These are phyloP conservation scores for Trametes villosa DNA, from an alignment of 768 basidiomycete genomes.

Conservation along the genomic window DNA sequence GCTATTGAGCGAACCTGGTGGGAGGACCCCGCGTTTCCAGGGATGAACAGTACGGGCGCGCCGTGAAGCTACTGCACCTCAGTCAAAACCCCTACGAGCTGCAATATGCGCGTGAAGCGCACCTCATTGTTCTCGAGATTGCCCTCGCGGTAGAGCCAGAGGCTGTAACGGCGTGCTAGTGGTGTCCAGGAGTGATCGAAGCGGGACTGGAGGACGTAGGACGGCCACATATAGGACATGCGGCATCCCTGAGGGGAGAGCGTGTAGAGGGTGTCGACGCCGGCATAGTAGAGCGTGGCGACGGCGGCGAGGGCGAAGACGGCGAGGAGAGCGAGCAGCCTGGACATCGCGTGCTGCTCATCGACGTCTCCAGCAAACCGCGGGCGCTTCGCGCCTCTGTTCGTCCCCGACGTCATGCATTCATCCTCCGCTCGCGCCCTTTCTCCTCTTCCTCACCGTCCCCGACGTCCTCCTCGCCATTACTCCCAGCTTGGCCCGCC, in stretches of 20 bases:
- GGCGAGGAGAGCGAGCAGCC: slow-evolving; percentile 18
- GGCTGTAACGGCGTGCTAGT: slow-evolving; percentile 72
- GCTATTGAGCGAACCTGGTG: slow-evolving; percentile 95
- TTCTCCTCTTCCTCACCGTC: slow-evolving; percentile 7
- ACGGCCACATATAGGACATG: slow-evolving; percentile 97
- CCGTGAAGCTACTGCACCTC: slow-evolving; percentile 46
- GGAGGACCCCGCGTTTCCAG: slow-evolving; percentile 95
- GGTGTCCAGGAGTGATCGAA: slow-evolving; percentile 75
- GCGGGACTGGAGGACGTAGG: slow-evolving; percentile 73
- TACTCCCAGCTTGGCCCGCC: background rate
- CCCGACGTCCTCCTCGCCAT: background rate
- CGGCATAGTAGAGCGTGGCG: slow-evolving; percentile 40
- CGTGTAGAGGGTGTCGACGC: slow-evolving; percentile 44
- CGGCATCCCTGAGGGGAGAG: slow-evolving; percentile 91
- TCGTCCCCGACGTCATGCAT: slow-evolving; percentile 26
- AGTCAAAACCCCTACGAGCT: slow-evolving; percentile 22
- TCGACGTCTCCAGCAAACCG: slow-evolving; percentile 31
- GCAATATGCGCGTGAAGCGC: slow-evolving; percentile 20
- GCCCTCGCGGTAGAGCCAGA: slow-evolving; percentile 91
- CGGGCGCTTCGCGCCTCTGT: slow-evolving; percentile 14
- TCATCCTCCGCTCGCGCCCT: slow-evolving; percentile 18
- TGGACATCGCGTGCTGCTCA: slow-evolving; percentile 20
- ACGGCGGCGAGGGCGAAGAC: slow-evolving; percentile 37
- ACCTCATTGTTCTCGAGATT: slow-evolving; percentile 79
- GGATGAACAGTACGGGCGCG: slow-evolving; percentile 92